Percentiles rank a stretch among this genome's conserved stretches.
Evolutionary conservation across 2,329 filamentous ascomycete genomes (phyloP).

Genomic region (Cladosporium sp.): DNA sequence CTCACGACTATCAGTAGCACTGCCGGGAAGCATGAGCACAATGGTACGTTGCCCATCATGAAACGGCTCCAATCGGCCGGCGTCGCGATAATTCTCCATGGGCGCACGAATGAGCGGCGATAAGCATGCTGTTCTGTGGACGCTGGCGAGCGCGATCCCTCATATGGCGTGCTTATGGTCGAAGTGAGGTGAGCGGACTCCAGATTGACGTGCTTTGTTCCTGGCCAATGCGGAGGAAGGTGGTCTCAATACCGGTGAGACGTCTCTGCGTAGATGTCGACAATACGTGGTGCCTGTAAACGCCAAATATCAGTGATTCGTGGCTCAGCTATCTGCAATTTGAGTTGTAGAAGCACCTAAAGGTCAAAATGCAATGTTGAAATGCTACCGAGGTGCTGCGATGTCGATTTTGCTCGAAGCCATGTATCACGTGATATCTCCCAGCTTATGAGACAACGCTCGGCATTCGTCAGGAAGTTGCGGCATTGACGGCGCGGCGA

Average conservation of each 20-base stretch:
- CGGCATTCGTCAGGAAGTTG: background rate
- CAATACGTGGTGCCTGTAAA: background rate
- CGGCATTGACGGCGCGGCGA: background rate
- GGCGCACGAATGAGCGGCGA: constrained; percentile 6
- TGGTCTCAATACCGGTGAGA: background rate
- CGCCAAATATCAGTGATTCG: background rate
- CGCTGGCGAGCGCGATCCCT: constrained; percentile 8
- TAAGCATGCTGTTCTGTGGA: background rate
- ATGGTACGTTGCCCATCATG: background rate
- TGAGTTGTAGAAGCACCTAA: background rate
- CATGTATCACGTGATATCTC: background rate
- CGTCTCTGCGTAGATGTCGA: background rate
- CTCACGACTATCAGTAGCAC: constrained; percentile 2
- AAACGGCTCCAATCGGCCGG: constrained; percentile 10
- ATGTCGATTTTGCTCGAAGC: background rate
- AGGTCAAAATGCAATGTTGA: background rate
- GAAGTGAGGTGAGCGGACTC: constrained; percentile 19
- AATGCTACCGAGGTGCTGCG: background rate
- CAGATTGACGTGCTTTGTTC: constrained; percentile 20
- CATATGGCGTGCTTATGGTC: constrained; percentile 20
- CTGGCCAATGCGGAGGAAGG: constrained; percentile 1
- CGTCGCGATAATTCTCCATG: background rate
- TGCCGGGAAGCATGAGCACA: constrained; percentile 4
- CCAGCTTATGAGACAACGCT: background rate
- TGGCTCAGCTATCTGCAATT: accelerated